These are phyloP conservation scores for Synchytrium microbalum DNA, from an alignment of 371 early-diverging fungal species.

Conservation along the genomic window DNA sequence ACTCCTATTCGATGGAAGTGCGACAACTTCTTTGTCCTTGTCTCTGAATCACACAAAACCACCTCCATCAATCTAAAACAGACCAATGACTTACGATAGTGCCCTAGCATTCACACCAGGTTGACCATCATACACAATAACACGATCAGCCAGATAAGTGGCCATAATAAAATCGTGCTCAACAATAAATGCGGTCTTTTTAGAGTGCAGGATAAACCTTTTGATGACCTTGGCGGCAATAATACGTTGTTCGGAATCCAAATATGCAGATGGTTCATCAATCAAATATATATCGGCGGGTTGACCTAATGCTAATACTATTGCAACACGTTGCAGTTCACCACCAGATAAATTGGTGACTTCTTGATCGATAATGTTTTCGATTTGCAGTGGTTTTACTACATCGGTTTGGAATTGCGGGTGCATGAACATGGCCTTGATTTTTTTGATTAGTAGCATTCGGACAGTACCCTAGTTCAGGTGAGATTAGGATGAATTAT, in stretches of 20 bases:
- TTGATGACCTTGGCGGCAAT: constrained; percentile 99
- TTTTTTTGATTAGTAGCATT: constrained; percentile 90
- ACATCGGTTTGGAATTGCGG: constrained; percentile 98
- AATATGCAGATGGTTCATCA: constrained; percentile 99
- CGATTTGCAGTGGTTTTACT: constrained; percentile 93
- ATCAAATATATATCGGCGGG: constrained; percentile 99
- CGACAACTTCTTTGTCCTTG: too few relatives aligned
- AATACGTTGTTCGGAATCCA: constrained; percentile 99
- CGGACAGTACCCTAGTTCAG: constrained; percentile 75
- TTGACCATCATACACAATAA: constrained; percentile 95
- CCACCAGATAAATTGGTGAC: constrained; percentile 92
- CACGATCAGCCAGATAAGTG: constrained; percentile 99
- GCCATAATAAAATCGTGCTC: constrained; percentile 99
- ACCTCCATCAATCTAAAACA: neutral
- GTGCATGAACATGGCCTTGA: constrained; percentile 85
- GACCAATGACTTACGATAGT: constrained; percentile 12
- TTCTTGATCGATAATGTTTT: constrained; percentile 89
- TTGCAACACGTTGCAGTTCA: constrained; percentile 99
- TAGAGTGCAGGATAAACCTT: constrained; percentile 91
- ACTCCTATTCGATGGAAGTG: neutral
- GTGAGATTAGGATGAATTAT: constrained; percentile 1
- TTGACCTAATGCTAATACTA: constrained; percentile 89
- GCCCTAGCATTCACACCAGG: constrained; percentile 89
- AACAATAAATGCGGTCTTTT: constrained; percentile 98
- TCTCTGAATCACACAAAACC: neutral